Conservation (phyloP, 2,329 filamentous ascomycete genomes). For the Beauveria australis region DNA sequence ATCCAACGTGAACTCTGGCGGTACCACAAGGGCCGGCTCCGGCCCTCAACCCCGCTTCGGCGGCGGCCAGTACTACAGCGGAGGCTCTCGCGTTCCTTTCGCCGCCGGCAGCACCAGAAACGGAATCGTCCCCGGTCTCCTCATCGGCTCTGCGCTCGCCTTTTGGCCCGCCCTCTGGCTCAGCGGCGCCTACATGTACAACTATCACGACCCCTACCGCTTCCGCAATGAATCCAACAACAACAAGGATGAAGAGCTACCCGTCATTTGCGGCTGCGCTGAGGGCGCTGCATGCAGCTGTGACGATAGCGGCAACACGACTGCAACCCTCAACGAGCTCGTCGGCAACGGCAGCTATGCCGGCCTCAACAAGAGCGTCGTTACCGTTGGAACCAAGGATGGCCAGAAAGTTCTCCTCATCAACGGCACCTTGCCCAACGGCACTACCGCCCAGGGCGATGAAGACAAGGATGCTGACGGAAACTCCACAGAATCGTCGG, state of each 20-base stretch:
- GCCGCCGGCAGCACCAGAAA: conserved; percentile 40
- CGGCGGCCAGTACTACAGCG: conserved; percentile 57
- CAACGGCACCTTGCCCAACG: conserved; percentile 68
- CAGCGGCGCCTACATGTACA: conserved; percentile 54
- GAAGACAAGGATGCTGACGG: conserved; percentile 32
- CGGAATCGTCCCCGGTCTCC: conserved; percentile 43
- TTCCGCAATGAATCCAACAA: conserved; percentile 44
- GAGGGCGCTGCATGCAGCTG: conserved; percentile 48
- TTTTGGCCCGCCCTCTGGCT: conserved; percentile 61
- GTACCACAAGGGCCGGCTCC: conserved; percentile 47
- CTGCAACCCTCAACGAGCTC: conserved; percentile 51
- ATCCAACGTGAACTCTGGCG: conserved; percentile 34
- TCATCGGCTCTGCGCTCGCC: conserved; percentile 37
- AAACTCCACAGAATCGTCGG: conserved; percentile 24
- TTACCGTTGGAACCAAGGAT: conserved; percentile 55
- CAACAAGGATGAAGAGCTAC: conserved; percentile 27
- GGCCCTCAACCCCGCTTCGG: conserved; percentile 51
- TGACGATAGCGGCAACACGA: conserved; percentile 53
- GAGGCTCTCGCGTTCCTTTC: conserved; percentile 57
- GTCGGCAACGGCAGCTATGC: conserved; percentile 57
- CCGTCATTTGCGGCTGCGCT: conserved; percentile 45
- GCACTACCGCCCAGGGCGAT: conserved; percentile 40
- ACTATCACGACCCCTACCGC: conserved; percentile 33
- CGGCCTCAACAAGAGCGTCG: conserved; percentile 51
- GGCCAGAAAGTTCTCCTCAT: conserved; percentile 57